These are phyloP conservation scores for Aureobasidium sp. DNA, from an alignment of 2,329 filamentous ascomycete genomes.

Conservation along the genomic window DNA sequence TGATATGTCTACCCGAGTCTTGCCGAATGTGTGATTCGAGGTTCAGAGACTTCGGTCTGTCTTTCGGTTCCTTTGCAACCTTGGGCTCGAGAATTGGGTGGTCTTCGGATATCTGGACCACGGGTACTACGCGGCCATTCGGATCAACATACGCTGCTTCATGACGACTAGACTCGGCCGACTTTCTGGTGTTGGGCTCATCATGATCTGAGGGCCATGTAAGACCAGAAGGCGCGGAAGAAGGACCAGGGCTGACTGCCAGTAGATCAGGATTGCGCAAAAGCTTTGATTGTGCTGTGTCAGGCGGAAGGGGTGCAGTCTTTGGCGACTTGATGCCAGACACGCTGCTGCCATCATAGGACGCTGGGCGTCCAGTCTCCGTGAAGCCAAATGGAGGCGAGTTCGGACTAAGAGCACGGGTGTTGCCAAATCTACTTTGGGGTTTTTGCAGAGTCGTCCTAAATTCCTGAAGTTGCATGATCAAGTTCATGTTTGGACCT, in stretches of 20 bases:
- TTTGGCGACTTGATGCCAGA: slow-evolving; percentile 35
- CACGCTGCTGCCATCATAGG: background rate
- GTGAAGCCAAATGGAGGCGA: slow-evolving; percentile 29
- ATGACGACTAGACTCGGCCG: slow-evolving; percentile 44
- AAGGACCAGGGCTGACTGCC: slow-evolving; percentile 50
- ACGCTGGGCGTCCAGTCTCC: slow-evolving; percentile 25
- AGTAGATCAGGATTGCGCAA: slow-evolving; percentile 22
- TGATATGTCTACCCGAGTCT: slow-evolving; percentile 13
- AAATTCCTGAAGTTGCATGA: slow-evolving; percentile 83
- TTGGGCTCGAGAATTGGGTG: slow-evolving; percentile 6
- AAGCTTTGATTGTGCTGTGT: slow-evolving; percentile 7
- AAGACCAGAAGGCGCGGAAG: slow-evolving; percentile 59
- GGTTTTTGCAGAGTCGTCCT: slow-evolving; percentile 39
- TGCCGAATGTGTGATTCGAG: slow-evolving; percentile 15
- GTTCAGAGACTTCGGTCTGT: slow-evolving; percentile 17
- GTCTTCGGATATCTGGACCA: slow-evolving; percentile 24
- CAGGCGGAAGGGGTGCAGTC: slow-evolving; percentile 52
- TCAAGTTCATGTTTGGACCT: slow-evolving; percentile 84
- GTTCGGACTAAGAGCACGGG: slow-evolving; percentile 29
- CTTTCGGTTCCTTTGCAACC: slow-evolving; percentile 1
- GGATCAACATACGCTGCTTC: slow-evolving; percentile 43
- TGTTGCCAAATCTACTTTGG: slow-evolving; percentile 22
- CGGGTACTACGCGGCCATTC: slow-evolving; percentile 29
- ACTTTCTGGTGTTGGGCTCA: background rate
- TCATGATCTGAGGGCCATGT: slow-evolving; percentile 44